These are phyloP conservation scores for Cenchrus purpureus DNA, from an alignment of 176 grass and related monocot genomes.

Conservation along the genomic window DNA sequence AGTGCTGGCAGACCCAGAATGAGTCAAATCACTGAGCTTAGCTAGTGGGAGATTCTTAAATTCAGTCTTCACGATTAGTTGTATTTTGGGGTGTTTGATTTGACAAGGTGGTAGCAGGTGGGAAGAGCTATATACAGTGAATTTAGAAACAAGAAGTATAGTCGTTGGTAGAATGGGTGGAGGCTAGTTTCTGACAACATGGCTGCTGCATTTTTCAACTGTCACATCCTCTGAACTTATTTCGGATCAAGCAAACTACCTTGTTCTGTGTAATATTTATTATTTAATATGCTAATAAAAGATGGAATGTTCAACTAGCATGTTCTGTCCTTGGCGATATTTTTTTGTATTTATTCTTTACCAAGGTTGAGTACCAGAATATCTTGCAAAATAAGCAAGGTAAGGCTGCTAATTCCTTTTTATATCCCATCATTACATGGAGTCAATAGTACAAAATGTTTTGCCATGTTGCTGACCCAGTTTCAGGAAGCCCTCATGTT, in stretches of 20 bases:
- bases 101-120: not conserved
- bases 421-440: not conserved
- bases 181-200: too few species aligned
- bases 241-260: not conserved
- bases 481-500: too few species aligned
- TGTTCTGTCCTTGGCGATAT: not conserved
- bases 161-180: not conserved
- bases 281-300: constrained; percentile 22
- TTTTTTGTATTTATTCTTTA: not conserved
- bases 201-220: not conserved
- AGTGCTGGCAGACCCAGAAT: not conserved
- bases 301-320: constrained; percentile 18
- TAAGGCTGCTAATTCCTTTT: not conserved
- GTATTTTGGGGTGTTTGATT: not conserved
- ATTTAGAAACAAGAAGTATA: not conserved
- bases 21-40: not conserved
- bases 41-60: not conserved
- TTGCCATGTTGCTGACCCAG: not conserved
- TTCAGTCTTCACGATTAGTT: not conserved
- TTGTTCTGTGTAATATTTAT: not conserved
- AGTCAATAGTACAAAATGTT: not conserved
- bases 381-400: not conserved
- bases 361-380: not conserved
- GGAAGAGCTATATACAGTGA: not conserved
- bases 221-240: not conserved